Evolutionary conservation across 1,284 basidiomycete species (phyloP), one percentile per base, ranked within the genome.

Genomic region (Amylostereum areolatum): DNA sequence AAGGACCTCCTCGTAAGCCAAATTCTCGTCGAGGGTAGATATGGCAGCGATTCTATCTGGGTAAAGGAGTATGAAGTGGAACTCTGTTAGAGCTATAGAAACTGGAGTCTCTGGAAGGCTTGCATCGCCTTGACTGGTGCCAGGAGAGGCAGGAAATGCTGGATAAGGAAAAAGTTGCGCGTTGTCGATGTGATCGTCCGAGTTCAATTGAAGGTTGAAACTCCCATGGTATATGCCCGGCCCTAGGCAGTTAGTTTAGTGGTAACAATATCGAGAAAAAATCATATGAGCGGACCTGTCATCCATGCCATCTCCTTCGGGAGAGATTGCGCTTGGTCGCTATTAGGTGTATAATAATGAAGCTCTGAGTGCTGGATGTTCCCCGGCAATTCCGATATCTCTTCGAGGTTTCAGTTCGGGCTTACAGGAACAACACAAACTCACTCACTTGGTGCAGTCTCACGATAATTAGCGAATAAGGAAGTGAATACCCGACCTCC

Each of bases 61-160:
- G 66, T 94, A 97, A 1, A 99, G 73, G 10, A 98, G 67, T 25
- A 99, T 71, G 63, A 94, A 92, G 62, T 99, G 96, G 64, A 93
- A 97, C 63, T 96, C 89, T 0, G 94, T 97, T 50, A 97, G 70
- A 11, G 85, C 79, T 59, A 97, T 83, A 3, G 91, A 90, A 7
- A 85, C 61, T 2, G 90, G 89, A 8, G 74, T 58, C 39, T 75
- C 56, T 6, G 54, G 45, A 2, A 64, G 57, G 4, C 59, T 59
- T 3, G 58, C 45, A 47, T 50, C 55, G n/a, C 48, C 4, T 55
- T 50, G 12, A 60, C 53, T 28, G 53, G 43, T 8, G 59, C 56
- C 2, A 25, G 64, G 58, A 45, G 66, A 58, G n/a, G 58, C 50
- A 29, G 66, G 59, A 31, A 67, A 56, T n/a, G 66, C 47, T 33